Evolutionary conservation across 179 eudicot genomes (phyloP), one percentile per base, ranked within the genome.

Genomic region (Drosera spatulata): DNA sequence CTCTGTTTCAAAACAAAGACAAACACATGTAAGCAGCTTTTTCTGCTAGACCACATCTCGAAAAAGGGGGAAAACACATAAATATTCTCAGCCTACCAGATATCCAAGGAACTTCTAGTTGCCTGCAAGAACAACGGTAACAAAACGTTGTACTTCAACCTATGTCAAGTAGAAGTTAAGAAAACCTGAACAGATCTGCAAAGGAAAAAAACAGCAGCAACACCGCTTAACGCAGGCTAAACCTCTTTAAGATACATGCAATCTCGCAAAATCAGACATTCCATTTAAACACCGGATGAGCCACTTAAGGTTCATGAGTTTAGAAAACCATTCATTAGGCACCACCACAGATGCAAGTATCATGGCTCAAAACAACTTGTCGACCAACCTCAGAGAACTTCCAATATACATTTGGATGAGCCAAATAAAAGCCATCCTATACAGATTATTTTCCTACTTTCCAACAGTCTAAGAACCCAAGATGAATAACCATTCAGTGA

Each of bases 181-280:
- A 6, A 39, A 39, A 7, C n/a, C 14, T 51, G 11, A 2, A 51
- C 4, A 41, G 37, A 55, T 13, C 40, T 55, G 8, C 7, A 6
- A 48, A 51, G 53, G 33, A 51, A 61, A 33, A 13, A 39, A 14
- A 40, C 38, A 50, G 22, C n/a, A 6, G 5, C 2, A 50, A n/a
- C 33, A 44, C 11, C 8, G 13, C 3, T 48, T 8, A 22, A 7
- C 13, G 41, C 8, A 12, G 10, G 45, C 12, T 62, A 47, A 53
- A 80, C 88, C 73, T 78, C 85, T 65, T 73, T 83, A 46, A 83
- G 79, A 69, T 80, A 79, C 81, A 80, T 73, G 67, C 83, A 83
- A 49, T 83, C 88, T 11, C 88, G 76, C 62, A 83, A 69, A 64
- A 78, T 55, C 66, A 83, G 61, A 55, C 69, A 72, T 73, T 83